phyloP scores from a whole-genome alignment of 2,329 filamentous ascomycete species.

The Lojkania enalia region DNA sequence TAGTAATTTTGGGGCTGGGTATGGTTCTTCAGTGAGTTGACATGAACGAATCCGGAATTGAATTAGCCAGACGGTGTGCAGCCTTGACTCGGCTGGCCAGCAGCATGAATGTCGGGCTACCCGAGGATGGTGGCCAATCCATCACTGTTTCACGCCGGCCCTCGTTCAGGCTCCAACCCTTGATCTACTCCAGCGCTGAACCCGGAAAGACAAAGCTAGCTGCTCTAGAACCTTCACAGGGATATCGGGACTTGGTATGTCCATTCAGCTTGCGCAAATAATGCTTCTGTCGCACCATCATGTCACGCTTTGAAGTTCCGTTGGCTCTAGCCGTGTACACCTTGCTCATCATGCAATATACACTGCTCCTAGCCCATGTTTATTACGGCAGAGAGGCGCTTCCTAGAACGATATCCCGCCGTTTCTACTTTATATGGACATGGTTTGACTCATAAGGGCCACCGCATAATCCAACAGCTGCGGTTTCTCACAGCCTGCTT shows the following conservation, averaged over 20 bases:
- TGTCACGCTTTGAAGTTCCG: conserved; percentile 15
- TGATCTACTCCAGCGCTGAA: background rate
- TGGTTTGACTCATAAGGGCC: conserved; percentile 11
- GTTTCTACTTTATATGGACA: conserved; percentile 13
- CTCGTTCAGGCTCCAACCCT: background rate
- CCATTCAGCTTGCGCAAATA: conserved; percentile 1
- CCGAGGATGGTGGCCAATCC: background rate
- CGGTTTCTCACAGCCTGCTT: conserved; percentile 12
- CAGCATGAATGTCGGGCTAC: background rate
- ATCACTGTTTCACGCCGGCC: background rate
- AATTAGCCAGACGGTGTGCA: background rate
- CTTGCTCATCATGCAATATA: conserved; percentile 19
- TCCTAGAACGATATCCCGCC: conserved; percentile 12
- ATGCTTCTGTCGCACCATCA: conserved; percentile 6
- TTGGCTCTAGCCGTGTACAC: conserved; percentile 19
- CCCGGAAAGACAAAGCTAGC: background rate
- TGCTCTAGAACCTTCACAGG: conserved; percentile 1
- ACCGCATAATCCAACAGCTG: conserved; percentile 11
- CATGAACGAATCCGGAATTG: background rate
- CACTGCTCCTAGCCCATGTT: conserved; percentile 12
- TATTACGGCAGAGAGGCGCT: conserved; percentile 20
- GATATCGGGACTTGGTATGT: background rate
- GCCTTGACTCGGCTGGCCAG: background rate
- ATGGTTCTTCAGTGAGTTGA: background rate
- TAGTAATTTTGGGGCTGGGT: background rate